Evolutionary conservation across 345 rosid species (phyloP).

Genomic region (Carallia pectinifolia): DNA sequence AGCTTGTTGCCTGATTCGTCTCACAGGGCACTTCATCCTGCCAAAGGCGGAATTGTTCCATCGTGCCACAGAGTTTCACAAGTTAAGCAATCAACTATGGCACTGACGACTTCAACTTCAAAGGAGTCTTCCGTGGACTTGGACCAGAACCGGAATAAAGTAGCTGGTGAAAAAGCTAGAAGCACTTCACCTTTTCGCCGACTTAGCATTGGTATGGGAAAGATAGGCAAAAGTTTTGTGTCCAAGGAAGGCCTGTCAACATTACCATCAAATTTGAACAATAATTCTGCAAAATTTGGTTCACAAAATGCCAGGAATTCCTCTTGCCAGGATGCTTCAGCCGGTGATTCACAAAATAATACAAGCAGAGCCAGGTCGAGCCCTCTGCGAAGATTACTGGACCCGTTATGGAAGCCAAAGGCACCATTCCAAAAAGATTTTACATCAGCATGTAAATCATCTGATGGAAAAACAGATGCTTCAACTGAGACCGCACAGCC

Average conservation of each 20-base stretch:
- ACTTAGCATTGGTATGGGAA: conserved; percentile 53
- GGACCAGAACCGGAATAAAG: conserved; percentile 32
- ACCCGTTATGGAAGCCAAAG: conserved; percentile 70
- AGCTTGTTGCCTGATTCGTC: conserved; percentile 25
- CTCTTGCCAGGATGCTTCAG: conserved; percentile 31
- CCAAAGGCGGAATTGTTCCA: conserved; percentile 30
- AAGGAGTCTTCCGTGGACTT: conserved; percentile 28
- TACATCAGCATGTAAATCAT: conserved; percentile 25
- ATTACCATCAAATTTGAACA: conserved; percentile 29
- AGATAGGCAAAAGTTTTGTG: conserved; percentile 50
- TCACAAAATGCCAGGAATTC: conserved; percentile 41
- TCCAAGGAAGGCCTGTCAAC: conserved; percentile 31
- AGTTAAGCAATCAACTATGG: conserved; percentile 24
- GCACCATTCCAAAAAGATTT: conserved; percentile 40
- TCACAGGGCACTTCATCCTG: conserved; percentile 11
- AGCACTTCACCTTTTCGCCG: conserved; percentile 78
- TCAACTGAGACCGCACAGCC: conserved; percentile 22
- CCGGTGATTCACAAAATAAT: conserved; percentile 32
- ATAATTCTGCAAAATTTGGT: conserved; percentile 37
- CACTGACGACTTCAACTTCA: conserved; percentile 4
- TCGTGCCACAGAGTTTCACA: conserved; percentile 32
- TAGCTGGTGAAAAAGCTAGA: conserved; percentile 50
- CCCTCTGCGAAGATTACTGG: conserved; percentile 82
- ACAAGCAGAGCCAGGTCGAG: conserved; percentile 60
- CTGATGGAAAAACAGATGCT: conserved; percentile 6